Evolutionary conservation across 345 rosid genomes (phyloP).

Genomic region (Camelina neglecta): DNA sequence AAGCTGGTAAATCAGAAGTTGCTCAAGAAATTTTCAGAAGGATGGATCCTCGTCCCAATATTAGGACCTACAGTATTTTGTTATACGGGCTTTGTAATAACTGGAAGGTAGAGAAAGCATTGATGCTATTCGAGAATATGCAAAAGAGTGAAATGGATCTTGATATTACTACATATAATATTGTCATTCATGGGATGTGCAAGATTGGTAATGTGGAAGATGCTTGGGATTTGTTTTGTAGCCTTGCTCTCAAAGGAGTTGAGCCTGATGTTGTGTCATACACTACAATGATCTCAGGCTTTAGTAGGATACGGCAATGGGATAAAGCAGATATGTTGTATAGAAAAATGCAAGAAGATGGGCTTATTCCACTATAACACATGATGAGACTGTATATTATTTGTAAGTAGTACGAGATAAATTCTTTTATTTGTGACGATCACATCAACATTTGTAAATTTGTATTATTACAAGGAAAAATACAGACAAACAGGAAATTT

Average conservation of each 20-base stretch:
- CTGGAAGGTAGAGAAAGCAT: conserved; percentile 45
- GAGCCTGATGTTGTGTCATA: conserved; percentile 44
- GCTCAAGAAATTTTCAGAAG: conserved; percentile 37
- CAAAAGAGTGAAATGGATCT: conserved; percentile 19
- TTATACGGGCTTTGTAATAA: conserved; percentile 40
- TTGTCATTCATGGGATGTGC: conserved; percentile 50
- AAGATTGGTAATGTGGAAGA: conserved; percentile 40
- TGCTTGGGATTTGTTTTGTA: conserved; percentile 44
- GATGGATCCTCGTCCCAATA: conserved; percentile 40
- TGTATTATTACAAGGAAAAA: conserved; percentile 34
- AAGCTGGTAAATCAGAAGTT: conserved; percentile 26
- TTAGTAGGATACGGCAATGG: conserved; percentile 40
- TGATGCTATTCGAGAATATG: conserved; percentile 38
- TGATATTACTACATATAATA: conserved; percentile 35
- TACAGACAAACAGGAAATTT: conserved; percentile 7
- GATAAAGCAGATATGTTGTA: conserved; percentile 42
- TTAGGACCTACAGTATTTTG: conserved; percentile 41
- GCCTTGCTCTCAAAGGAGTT: conserved; percentile 5
- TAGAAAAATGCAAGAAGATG: conserved; percentile 43
- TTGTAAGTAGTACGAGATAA: background rate
- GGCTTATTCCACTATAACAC: conserved; percentile 17
- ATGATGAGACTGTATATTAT: background rate
- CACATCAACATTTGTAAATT: conserved; percentile 28
- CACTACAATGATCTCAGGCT: conserved; percentile 43
- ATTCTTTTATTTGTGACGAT: conserved; percentile 23